Base-by-base conservation (phyloP, 176 grass and related monocot genomes). In the Musa schizocarpa region DNA sequence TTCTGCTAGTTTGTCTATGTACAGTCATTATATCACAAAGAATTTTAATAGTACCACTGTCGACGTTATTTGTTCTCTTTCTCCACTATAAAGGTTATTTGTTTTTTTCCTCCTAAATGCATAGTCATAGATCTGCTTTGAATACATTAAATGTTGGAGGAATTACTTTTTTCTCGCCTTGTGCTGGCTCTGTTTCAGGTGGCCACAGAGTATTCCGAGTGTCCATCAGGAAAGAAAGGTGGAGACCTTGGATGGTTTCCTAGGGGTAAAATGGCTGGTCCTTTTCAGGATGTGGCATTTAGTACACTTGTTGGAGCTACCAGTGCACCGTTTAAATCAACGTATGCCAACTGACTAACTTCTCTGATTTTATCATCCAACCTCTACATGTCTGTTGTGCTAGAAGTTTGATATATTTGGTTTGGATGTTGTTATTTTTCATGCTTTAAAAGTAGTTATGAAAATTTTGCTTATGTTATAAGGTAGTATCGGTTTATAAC, bases 171-270 rank as follows among this genome's bases (percentile, higher is more conserved):
- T 59, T 7, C 72, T 74, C 29, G 22, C 16, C 29, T 74, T 59
- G 22, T 16, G 0, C 19, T 55, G 24, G 20, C 49, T 43, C 13
- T 73, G 19, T 62, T 76, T 9, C 65, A 98, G 95, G 29, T 98
- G 68, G 95, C 95, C 12, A 63, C 87, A 63, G 95, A 98, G 68
- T 98, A 81, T 62, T 98, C 95, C 22, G 90, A 98, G 80, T 98
- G 95, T 72, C 90, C 95, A 71, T 98, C 95, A 54, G 90, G 86
- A 51, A 98, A 98, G 90, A 93, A 98, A 90, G 95, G 95, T 74
- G 95, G 95, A 76, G 95, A 98, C 72, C 88, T 98, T 76, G 95
- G 95, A 55, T 98, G 95, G 95, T 98, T 98, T 73, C 90, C 95
- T 1, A 85, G 95, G 2, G 90, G 95, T 14, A 99, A 99, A 87